Evolutionary conservation across 331 rosid genomes (phyloP).

Genomic region (Prunus yedoensis): DNA sequence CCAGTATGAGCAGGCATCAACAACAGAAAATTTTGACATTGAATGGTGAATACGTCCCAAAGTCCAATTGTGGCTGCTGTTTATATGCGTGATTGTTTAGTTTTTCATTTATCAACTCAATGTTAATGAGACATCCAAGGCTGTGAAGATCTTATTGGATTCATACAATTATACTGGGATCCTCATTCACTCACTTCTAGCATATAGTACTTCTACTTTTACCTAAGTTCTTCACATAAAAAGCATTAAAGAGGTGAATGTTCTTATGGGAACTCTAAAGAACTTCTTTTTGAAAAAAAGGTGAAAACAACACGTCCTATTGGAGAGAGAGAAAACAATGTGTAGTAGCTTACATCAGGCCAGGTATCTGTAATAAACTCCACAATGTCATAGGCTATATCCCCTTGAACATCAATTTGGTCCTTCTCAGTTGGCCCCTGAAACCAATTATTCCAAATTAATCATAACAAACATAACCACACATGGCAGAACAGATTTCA

Average conservation of each 20-base stretch:
- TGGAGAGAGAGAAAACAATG: slow-evolving; percentile 3
- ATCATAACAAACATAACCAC: slow-evolving; percentile 10
- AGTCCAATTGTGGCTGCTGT: slow-evolving; percentile 7
- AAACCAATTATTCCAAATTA: slow-evolving; percentile 18
- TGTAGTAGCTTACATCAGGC: slow-evolving; percentile 73
- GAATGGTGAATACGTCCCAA: background rate
- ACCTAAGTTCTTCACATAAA: background rate
- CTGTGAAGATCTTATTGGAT: background rate
- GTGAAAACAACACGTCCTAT: background rate
- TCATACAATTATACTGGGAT: background rate
- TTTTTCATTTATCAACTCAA: background rate
- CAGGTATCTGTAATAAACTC: slow-evolving; percentile 92
- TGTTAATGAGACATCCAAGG: background rate
- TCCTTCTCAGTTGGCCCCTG: slow-evolving; percentile 99
- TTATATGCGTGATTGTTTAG: background rate
- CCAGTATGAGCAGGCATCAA: background rate
- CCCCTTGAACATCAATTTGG: slow-evolving; percentile 99
- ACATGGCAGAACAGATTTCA: background rate
- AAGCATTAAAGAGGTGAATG: background rate
- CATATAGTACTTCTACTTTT: background rate
- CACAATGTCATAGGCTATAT: slow-evolving; percentile 86
- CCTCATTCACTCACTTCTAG: background rate
- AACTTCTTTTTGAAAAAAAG: background rate
- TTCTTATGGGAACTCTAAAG: background rate
- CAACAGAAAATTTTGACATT: background rate